These are phyloP conservation scores for Penicillium sp. DNA, from an alignment of 2,329 filamentous ascomycete species.

Conservation along the genomic window DNA sequence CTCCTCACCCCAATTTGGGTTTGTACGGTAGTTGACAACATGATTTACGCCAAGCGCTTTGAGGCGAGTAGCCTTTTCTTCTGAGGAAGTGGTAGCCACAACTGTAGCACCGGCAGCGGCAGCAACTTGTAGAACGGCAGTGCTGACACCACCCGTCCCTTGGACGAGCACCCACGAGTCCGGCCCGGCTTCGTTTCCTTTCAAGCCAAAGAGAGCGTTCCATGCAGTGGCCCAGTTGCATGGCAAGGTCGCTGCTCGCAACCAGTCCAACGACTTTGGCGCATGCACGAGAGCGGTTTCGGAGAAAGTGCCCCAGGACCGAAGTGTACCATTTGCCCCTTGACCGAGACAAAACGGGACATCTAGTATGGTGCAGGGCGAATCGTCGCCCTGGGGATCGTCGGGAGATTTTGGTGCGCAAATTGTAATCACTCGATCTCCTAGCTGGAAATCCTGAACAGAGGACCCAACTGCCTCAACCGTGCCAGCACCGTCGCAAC, in stretches of 20 bases:
- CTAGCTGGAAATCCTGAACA: not conserved
- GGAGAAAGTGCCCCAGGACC: conserved; percentile 8
- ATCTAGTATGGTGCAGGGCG: not conserved
- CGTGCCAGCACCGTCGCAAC: conserved; percentile 15
- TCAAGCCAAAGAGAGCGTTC: conserved; percentile 19
- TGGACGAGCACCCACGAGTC: conserved; percentile 58
- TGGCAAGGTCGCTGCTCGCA: conserved; percentile 11
- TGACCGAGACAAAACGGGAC: not conserved
- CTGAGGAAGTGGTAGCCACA: conserved; percentile 61
- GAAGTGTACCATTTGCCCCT: conserved; percentile 7
- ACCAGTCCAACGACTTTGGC: conserved; percentile 6
- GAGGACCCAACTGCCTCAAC: conserved; percentile 6
- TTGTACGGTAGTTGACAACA: conserved; percentile 61
- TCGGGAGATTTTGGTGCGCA: not conserved
- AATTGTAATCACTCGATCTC: conserved; percentile 15
- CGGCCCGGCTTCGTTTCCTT: conserved; percentile 31
- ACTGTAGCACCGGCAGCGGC: conserved; percentile 59
- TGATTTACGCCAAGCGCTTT: conserved; percentile 60
- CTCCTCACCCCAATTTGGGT: conserved; percentile 27
- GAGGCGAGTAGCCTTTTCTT: conserved; percentile 54
- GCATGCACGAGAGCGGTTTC: conserved; percentile 5
- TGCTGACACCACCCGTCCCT: conserved; percentile 57
- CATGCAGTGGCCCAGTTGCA: conserved; percentile 15
- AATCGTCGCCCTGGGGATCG: not conserved
- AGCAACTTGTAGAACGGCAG: conserved; percentile 49